Base-by-base conservation (phyloP, 805 yeast genomes). In the Cyberlindnera petersonii region DNA sequence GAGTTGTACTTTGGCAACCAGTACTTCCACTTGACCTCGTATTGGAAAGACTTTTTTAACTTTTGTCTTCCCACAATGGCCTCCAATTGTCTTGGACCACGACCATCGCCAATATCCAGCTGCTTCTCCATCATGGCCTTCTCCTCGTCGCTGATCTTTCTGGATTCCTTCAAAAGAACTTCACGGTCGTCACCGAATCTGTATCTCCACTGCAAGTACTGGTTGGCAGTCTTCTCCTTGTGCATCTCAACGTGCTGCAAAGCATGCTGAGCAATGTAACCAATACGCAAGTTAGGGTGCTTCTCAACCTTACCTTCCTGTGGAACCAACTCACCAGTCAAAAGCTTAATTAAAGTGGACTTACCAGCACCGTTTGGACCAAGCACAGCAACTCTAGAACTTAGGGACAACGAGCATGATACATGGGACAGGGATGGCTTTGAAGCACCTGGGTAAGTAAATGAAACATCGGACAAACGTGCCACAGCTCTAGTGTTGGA, bases 341-440 rank as follows among this genome's bases (percentile, higher is more conserved):
- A 73, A 39, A 93, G 71, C 65, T 91, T 91, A 66, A 93, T 91
- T 57, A 93, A 74, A 14, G 98, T 91, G 10, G 97, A 87, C 64
- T 91, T 91, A 70, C 98, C 98, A 37, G 98, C 98, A 74, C 98
- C 98, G 63, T 91, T 91, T 46, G 98, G 97, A 40, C 98, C 98
- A 42, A 93, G 68, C 55, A 93, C 80, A 32, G 98, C 98, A 48
- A 91, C 96, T 68, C 98, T 82, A 24, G 98, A 91, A n/a, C 96
- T 86, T 50, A 91, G 71, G 3, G 96, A 85, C 44, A 93, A 72
- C n/a, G 96, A 84, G 65, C 95, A 86, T 2, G 95, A 82, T 26
- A 88, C 93, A 58, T 85, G 58, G 22, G 63, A 59, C 54, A 91
- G 70, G 3, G 95, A 86, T 24, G 96, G 95, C 60, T 86, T 85